phyloP scores from a whole-genome alignment of 805 yeast species.

The Komagataella ulmi region DNA sequence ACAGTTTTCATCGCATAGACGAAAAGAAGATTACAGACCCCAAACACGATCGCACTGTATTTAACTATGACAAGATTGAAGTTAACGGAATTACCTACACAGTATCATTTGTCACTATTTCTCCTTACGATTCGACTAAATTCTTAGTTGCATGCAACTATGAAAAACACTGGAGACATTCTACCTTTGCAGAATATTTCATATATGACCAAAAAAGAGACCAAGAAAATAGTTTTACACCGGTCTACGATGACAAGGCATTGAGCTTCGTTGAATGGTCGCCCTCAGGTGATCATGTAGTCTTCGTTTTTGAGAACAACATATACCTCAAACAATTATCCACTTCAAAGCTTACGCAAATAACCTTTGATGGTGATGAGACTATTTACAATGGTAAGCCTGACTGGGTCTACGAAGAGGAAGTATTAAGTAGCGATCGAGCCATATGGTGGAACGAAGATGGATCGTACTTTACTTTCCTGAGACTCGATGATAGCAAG shows the following conservation, averaged over 20 bases:
- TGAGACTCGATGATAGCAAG: constrained; percentile 43
- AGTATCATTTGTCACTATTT: neutral
- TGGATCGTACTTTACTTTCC: constrained; percentile 39
- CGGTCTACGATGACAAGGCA: constrained; percentile 12
- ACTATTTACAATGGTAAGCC: constrained; percentile 54
- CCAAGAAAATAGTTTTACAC: constrained; percentile 5
- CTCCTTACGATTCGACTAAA: neutral
- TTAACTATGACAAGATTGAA: neutral
- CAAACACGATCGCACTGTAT: neutral
- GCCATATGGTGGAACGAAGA: constrained; percentile 69
- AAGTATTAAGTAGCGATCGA: constrained; percentile 42
- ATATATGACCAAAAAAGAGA: constrained; percentile 25
- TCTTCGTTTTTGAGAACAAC: constrained; percentile 44
- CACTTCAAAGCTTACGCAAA: constrained; percentile 12
- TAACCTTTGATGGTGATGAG: constrained; percentile 39
- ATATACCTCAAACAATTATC: constrained; percentile 29
- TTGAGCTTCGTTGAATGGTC: constrained; percentile 51
- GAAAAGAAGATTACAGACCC: neutral
- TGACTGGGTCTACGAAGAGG: constrained; percentile 83
- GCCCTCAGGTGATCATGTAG: constrained; percentile 39
- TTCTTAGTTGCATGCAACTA: constrained; percentile 13
- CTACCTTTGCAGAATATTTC: constrained; percentile 51
- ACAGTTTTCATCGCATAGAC: neutral
- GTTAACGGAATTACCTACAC: neutral
- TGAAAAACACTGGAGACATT: constrained; percentile 54